Base-by-base conservation (phyloP, 83 land plant species). In the Thuja plicata region DNA sequence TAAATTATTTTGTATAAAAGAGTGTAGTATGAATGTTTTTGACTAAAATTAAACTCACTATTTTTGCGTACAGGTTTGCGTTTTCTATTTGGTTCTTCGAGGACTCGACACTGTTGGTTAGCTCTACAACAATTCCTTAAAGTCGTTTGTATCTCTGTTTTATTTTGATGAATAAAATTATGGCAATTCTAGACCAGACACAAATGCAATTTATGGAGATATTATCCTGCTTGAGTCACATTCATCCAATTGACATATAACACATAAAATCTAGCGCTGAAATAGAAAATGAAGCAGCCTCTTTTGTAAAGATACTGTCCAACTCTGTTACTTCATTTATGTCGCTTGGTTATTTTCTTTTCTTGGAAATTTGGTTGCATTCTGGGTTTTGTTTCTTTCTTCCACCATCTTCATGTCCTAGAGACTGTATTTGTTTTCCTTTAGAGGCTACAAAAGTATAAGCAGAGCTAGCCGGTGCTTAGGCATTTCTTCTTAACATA, bases 91-190 rank as follows among this genome's bases (percentile, higher is more conserved):
- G 91, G 98, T 98, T 66, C 96, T 98, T 80, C 95, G 99, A 89
- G 99, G 94, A 48, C 99, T 98, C 62, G 99, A 98, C 70, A 98
- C 99, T 89, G 97, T 98, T 80, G 99, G 99, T 98, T n/a, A 55
- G 96, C 90, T 90, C 86, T 85, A 52, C 55, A 21, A 17, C 50
- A 19, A 50, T 38, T 50, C 62, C 73, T 80, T 60, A 13, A 83
- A 17, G 87, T 80, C 60, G 43, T 3, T 90, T 55, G 82, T 88
- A 24, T n/a, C 46, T 15, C 86, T 50, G 8, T 83, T 87, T n/a
- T 87, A 70, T 40, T 77, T 45, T 38, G n/a, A 34, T 24, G 54
- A 24, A 50, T 76, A 50, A 74, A 76, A 37, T 88, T 27, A 40
- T 50, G 21, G 46, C 46, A 24, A 40, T 76, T 76, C 1, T 35